Percentiles rank a stretch among this genome's conserved stretches.
phyloP scores from a whole-genome alignment of 306 rosid genomes.

The Medicago lupulina region DNA sequence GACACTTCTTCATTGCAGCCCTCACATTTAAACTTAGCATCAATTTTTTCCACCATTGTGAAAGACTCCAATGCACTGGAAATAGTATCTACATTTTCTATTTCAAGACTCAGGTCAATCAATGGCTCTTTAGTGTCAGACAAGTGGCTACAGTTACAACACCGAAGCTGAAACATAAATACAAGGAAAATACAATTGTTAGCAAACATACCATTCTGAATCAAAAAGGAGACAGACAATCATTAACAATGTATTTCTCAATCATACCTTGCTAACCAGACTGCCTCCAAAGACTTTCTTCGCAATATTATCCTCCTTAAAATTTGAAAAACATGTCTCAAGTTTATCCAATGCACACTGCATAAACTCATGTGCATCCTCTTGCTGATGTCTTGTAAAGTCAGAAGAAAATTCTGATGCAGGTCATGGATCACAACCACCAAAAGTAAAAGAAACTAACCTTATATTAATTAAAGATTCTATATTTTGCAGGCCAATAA shows the following conservation, averaged over 20 bases:
- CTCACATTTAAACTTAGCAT: constrained; percentile 70
- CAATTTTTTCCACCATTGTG: constrained; percentile 78
- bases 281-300: constrained; percentile 80
- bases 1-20: constrained; percentile 73
- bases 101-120: constrained; percentile 87
- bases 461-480: background rate
- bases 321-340: constrained; percentile 56
- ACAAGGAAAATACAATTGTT: background rate
- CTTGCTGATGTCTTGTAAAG: constrained; percentile 77
- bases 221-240: constrained; percentile 19
- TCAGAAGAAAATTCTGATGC: constrained; percentile 66
- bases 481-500: constrained; percentile 1
- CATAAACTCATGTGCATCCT: constrained; percentile 95
- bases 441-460: background rate
- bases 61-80: constrained; percentile 76
- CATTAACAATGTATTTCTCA: constrained; percentile 9
- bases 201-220: constrained; percentile 10
- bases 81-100: constrained; percentile 70
- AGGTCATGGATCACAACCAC: constrained; percentile 60
- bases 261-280: constrained; percentile 73
- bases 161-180: constrained; percentile 68
- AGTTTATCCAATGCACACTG: constrained; percentile 83
- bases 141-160: constrained; percentile 71
- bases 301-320: constrained; percentile 59
- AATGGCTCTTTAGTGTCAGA: constrained; percentile 80